Conservation (phyloP, 768 basidiomycete genomes). For the Boletus sp. region DNA sequence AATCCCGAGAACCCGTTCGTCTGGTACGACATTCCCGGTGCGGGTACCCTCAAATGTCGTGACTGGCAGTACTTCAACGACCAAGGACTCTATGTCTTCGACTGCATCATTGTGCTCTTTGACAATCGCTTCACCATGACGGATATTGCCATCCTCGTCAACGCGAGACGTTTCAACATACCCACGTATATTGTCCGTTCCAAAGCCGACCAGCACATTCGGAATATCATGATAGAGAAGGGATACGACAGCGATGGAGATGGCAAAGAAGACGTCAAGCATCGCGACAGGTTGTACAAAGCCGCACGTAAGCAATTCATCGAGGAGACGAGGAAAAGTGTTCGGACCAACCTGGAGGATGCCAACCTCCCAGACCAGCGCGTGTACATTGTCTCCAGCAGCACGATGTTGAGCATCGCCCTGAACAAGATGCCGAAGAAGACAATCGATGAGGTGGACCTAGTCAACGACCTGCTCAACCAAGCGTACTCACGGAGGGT, state of each 20-base stretch:
- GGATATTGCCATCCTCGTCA: conserved; percentile 33
- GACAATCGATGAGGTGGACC: conserved; percentile 13
- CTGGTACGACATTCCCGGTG: conserved; percentile 39
- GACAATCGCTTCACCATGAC: conserved; percentile 35
- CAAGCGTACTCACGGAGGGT: conserved; percentile 1
- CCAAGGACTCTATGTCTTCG: conserved; percentile 37
- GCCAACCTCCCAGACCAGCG: conserved; percentile 22
- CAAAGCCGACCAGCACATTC: conserved; percentile 35
- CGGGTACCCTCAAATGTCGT: conserved; percentile 31
- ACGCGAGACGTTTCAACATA: conserved; percentile 31
- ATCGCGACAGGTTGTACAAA: conserved; percentile 4
- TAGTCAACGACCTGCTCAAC: conserved; percentile 10
- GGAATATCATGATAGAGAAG: conserved; percentile 24
- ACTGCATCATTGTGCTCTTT: conserved; percentile 34
- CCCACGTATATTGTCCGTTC: conserved; percentile 37
- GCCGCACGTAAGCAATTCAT: conserved; percentile 23
- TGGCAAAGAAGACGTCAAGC: conserved; percentile 11
- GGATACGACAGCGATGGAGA: conserved; percentile 22
- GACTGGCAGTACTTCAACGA: conserved; percentile 39
- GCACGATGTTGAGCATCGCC: conserved; percentile 12
- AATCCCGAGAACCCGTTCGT: conserved; percentile 20
- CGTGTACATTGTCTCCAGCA: conserved; percentile 29
- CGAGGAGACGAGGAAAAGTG: conserved; percentile 19
- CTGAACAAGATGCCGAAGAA: conserved; percentile 10
- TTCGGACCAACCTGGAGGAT: conserved; percentile 16